Evolutionary conservation across 2,329 filamentous ascomycete genomes (phyloP).

Genomic region (Apiospora rasikravindrae): DNA sequence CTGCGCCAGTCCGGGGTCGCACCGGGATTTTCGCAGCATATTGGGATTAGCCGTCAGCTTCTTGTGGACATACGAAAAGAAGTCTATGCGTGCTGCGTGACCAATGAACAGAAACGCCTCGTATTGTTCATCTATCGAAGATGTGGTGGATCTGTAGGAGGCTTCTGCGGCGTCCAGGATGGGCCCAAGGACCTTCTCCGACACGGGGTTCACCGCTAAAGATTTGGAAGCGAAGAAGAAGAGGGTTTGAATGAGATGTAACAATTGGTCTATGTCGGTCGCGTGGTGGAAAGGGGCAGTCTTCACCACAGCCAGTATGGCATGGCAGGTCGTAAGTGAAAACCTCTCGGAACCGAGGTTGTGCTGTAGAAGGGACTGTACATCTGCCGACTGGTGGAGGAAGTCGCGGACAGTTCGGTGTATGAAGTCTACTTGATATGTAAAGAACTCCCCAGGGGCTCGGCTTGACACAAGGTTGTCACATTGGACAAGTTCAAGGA

Average conservation of each 20-base stretch:
- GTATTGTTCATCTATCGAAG: not conserved
- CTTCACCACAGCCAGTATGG: not conserved
- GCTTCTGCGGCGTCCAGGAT: not conserved
- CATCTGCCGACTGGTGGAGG: not conserved
- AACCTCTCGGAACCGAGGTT: not conserved
- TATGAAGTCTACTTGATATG: not conserved
- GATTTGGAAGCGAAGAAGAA: not conserved
- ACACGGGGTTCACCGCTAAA: not conserved
- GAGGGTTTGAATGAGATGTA: not conserved
- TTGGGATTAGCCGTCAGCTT: not conserved
- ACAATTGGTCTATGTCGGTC: not conserved
- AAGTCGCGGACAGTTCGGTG: conserved; percentile 8
- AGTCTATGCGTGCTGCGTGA: not conserved
- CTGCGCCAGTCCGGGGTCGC: fast-evolving
- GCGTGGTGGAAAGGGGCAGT: not conserved
- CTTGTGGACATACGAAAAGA: not conserved
- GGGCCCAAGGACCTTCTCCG: not conserved
- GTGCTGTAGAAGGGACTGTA: not conserved
- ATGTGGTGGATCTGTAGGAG: not conserved
- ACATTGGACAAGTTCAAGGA: not conserved
- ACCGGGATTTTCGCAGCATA: not conserved
- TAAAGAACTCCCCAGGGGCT: not conserved
- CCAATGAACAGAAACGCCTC: not conserved
- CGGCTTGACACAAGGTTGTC: not conserved
- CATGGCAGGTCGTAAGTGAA: not conserved